Conservation (phyloP, 176 grass and related monocot species). For the Neostapfia colusana region DNA sequence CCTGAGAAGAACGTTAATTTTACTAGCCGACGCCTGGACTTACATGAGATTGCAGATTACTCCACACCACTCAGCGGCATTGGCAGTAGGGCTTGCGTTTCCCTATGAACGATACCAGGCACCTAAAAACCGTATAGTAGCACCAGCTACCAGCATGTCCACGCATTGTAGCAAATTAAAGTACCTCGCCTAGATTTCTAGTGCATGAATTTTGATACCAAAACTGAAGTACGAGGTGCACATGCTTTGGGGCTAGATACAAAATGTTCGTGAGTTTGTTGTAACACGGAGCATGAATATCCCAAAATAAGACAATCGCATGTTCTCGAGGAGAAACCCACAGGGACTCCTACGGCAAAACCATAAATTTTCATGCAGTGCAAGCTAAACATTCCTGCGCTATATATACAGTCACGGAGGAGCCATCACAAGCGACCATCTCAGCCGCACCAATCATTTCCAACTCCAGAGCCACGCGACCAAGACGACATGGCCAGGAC, state of each 20-base stretch:
- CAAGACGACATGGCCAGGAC: neutral
- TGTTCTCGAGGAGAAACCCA: neutral
- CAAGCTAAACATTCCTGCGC: neutral
- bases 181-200: too few species aligned
- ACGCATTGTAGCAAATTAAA: too few species aligned
- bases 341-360: neutral
- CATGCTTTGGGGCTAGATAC: neutral
- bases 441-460: neutral
- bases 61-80: neutral
- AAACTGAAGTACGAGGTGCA: neutral
- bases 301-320: neutral
- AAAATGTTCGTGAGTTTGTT: neutral
- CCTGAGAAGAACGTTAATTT: neutral
- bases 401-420: conserved; percentile 4
- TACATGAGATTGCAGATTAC: neutral
- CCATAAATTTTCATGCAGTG: neutral
- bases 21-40: neutral
- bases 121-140: too few species aligned
- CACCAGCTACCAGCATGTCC: too few species aligned
- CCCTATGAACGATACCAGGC: too few species aligned
- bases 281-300: too few species aligned
- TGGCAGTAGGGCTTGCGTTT: neutral
- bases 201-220: too few species aligned
- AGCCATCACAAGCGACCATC: neutral
- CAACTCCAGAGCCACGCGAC: neutral